These are phyloP conservation scores for Saccharum hybrid DNA, from an alignment of 202 grass and related monocot species.

Conservation along the genomic window DNA sequence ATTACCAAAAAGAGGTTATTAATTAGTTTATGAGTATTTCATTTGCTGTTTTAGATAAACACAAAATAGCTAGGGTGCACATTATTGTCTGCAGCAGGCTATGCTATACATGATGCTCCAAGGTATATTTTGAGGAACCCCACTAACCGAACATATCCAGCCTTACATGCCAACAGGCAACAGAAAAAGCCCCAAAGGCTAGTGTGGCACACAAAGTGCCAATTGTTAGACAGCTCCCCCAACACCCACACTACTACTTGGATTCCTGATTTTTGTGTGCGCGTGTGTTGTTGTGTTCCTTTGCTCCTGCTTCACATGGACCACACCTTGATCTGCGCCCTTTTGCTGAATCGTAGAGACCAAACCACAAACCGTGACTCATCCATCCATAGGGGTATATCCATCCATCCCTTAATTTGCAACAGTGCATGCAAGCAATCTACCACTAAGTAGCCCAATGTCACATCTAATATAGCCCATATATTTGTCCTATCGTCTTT, in stretches of 20 bases:
- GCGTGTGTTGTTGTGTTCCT: background rate
- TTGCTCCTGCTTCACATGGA: constrained; percentile 31
- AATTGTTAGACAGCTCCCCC: constrained; percentile 35
- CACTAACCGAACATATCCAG: constrained; percentile 63
- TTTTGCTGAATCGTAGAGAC: constrained; percentile 40
- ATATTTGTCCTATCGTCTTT: constrained; percentile 40
- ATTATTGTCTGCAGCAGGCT: background rate
- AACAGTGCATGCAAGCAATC: background rate
- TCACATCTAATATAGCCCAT: constrained; percentile 52
- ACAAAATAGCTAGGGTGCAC: background rate
- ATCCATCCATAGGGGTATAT: no score
- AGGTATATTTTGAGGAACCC: constrained; percentile 62
- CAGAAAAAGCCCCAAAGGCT: constrained; percentile 45
- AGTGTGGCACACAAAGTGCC: constrained; percentile 22
- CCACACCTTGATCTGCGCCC: constrained; percentile 25
- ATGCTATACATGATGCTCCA: constrained; percentile 42
- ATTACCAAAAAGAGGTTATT: no score
- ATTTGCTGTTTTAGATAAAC: background rate
- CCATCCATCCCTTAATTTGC: no score
- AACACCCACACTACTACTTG: constrained; percentile 23
- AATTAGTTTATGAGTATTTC: background rate
- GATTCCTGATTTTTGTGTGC: constrained; percentile 26
- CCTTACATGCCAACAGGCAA: constrained; percentile 33
- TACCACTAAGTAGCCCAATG: constrained; percentile 43
- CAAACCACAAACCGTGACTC: constrained; percentile 14